These are phyloP conservation scores for Coniochaeta sp. DNA, from an alignment of 2,329 filamentous ascomycete species.

Conservation along the genomic window DNA sequence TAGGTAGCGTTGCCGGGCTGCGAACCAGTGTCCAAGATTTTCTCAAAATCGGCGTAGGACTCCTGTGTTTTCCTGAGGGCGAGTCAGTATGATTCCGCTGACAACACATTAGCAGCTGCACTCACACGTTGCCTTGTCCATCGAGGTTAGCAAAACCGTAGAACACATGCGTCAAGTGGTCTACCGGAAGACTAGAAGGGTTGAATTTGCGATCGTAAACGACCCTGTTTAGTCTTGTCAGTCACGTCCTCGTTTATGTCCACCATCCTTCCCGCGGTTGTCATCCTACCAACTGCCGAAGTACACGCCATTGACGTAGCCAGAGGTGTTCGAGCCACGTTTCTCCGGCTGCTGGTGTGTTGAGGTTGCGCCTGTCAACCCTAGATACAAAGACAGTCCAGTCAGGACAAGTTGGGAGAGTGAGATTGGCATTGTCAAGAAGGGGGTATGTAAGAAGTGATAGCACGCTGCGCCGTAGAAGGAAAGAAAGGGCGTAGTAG, in stretches of 20 bases:
- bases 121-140: too few relatives aligned
- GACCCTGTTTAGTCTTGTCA: neutral
- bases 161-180: too few relatives aligned
- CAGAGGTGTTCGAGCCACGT: conserved; percentile 11
- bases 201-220: too few relatives aligned
- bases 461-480: too few relatives aligned
- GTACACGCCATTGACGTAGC: conserved; percentile 38
- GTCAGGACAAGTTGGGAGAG: neutral
- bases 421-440: neutral
- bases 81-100: too few relatives aligned
- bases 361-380: neutral
- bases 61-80: conserved; percentile 38
- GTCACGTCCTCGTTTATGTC: too few relatives aligned
- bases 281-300: conserved; percentile 41
- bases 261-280: too few relatives aligned
- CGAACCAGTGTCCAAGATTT: conserved; percentile 63
- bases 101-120: too few relatives aligned
- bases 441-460: too few relatives aligned
- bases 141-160: too few relatives aligned
- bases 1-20: conserved; percentile 63
- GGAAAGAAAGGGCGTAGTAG: too few relatives aligned
- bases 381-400: neutral
- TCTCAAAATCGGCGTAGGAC: conserved; percentile 62
- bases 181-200: too few relatives aligned
- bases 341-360: neutral